Conservation (phyloP, 2,329 filamentous ascomycete genomes). For the Microdochium nivale region DNA sequence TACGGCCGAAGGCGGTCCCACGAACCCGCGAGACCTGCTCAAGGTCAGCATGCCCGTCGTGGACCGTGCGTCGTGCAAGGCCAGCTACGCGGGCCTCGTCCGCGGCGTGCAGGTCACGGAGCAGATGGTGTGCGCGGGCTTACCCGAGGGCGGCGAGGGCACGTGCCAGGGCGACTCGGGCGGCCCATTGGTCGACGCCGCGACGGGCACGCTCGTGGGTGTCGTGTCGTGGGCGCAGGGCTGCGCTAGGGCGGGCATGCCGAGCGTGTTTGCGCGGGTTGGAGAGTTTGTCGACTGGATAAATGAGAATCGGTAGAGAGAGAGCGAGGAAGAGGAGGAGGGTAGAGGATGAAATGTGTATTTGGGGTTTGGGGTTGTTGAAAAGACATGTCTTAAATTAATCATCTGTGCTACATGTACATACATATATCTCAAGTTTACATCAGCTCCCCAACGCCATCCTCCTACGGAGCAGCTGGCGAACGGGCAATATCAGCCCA, state of each 20-base stretch:
- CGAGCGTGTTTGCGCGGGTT: not conserved
- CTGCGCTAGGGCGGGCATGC: not conserved
- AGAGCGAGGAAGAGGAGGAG: too few species aligned
- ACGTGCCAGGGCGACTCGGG: not conserved
- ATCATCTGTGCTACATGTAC: too few species aligned
- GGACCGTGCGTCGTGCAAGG: not conserved
- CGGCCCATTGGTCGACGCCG: not conserved
- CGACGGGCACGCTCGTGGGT: not conserved
- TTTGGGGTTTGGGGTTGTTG: too few species aligned
- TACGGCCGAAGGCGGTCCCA: not conserved
- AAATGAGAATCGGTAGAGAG: not conserved
- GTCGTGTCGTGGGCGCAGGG: not conserved
- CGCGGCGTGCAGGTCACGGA: not conserved
- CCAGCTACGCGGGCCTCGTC: not conserved
- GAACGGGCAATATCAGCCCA: not conserved
- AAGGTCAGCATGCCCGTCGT: not conserved
- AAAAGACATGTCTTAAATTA: too few species aligned
- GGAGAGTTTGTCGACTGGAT: not conserved
- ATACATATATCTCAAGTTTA: too few species aligned
- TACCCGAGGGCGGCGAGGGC: too few species aligned
- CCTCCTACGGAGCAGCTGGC: too few species aligned
- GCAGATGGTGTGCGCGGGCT: not conserved
- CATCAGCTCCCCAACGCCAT: too few species aligned
- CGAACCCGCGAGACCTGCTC: not conserved
- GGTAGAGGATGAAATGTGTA: too few species aligned